Evolutionary conservation across 345 rosid species (phyloP).

Genomic region (Camelina laxa): DNA sequence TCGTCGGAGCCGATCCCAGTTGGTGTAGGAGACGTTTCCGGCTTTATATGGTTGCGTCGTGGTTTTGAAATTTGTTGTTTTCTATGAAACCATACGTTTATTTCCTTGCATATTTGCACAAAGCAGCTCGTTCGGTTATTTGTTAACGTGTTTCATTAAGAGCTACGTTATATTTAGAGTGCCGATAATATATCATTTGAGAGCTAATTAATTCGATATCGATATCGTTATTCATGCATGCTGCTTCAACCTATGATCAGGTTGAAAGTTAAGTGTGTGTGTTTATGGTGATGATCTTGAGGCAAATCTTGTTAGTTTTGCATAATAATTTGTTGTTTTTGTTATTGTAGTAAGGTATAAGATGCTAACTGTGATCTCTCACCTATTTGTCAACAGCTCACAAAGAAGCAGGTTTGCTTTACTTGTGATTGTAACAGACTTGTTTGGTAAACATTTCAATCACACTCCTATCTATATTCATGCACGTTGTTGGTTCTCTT

Average conservation of each 20-base stretch:
- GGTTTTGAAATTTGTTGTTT: not conserved
- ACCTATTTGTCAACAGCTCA: conserved; percentile 20
- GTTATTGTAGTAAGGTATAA: not conserved
- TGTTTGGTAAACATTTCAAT: conserved; percentile 38
- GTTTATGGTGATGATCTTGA: not conserved
- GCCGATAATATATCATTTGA: not conserved
- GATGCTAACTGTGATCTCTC: not conserved
- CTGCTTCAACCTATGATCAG: not conserved
- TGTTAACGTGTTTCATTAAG: not conserved
- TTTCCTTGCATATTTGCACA: not conserved
- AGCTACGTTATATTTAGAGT: not conserved
- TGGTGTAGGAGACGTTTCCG: not conserved
- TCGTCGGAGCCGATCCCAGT: not conserved
- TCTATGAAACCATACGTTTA: not conserved
- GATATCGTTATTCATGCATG: too few relatives aligned
- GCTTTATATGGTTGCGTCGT: not conserved
- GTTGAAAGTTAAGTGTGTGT: not conserved
- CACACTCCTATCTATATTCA: conserved; percentile 4
- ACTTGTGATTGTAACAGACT: conserved; percentile 11
- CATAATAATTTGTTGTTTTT: not conserved
- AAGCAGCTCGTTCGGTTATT: not conserved
- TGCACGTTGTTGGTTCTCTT: conserved; percentile 1
- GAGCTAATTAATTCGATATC: not conserved
- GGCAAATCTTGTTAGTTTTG: not conserved
- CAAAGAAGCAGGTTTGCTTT: conserved; percentile 8